Base-by-base conservation (phyloP, 1,284 basidiomycete genomes). In the Pyrrhoderma lamaoense region DNA sequence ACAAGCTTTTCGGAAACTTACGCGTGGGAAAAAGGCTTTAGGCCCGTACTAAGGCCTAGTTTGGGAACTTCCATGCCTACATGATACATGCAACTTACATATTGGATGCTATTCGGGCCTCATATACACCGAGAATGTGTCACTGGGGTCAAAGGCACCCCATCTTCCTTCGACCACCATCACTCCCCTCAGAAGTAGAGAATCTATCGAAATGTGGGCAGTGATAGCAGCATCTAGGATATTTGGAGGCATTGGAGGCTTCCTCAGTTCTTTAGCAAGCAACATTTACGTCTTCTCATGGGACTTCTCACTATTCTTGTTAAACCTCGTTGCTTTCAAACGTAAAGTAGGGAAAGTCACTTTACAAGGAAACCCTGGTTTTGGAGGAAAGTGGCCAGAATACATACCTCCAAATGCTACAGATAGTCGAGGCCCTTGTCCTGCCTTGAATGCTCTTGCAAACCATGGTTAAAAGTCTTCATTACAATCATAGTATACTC, bases 371-470 rank as follows among this genome's bases (percentile, higher is more conserved):
- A 66, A 71, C 45, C 73, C 77, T 2, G 85, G 85, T 0, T 73
- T 68, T 47, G 74, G 68, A n/a, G 85, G 85, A 0, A 64, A 73
- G 47, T 89, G 86, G 86, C 85, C 86, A 0, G 74, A 79, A 57
- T 87, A 72, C 58, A 64, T 71, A 1, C 63, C 79, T 2, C 76
- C 83, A 0, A 66, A 64, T 55, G 71, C 77, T 18, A 76, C 74
- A 0, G 85, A 87, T 57, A 86, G 84, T 58, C 70, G 85, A 4
- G 77, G 75, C 57, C 73, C 77, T 3, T 89, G 85, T 58, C 85
- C 85, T 2, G 81, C 75, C 2, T 63, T 89, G 55, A 89, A 89
- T 58, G 80, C 83, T 0, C 69, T 89, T 75, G 82, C 84, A 4
- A 85, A 86, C 63, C 84, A 85, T 53, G 85, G 83, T 84, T n/a